Conservation (phyloP, 2,329 filamentous ascomycete species). For the Daldinia sp. region DNA sequence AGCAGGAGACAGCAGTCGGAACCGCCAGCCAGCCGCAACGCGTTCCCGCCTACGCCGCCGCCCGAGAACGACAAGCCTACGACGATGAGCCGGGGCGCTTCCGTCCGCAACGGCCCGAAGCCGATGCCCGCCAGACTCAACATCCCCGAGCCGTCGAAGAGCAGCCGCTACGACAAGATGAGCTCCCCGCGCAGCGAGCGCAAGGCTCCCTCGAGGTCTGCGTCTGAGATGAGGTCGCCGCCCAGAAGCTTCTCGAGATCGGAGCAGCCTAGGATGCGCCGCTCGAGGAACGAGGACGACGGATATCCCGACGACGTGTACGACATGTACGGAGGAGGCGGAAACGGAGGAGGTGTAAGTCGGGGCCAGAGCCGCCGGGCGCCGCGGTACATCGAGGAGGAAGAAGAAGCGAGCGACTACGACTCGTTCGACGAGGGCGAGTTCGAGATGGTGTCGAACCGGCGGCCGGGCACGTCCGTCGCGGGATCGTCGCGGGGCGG, state of each 20-base stretch:
- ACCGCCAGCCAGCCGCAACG: conserved; percentile 79
- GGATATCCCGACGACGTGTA: conserved; percentile 79
- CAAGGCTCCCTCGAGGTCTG: conserved; percentile 53
- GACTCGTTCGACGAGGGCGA: conserved; percentile 81
- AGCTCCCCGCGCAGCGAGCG: conserved; percentile 59
- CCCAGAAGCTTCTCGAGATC: conserved; percentile 61
- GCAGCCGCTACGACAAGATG: conserved; percentile 67
- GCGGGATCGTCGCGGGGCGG: conserved; percentile 64
- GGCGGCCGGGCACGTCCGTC: conserved; percentile 60
- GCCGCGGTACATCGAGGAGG: conserved; percentile 80
- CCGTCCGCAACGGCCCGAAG: conserved; percentile 71
- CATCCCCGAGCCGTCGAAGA: conserved; percentile 67
- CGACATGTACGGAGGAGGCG: conserved; percentile 65
- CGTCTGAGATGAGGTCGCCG: conserved; percentile 61
- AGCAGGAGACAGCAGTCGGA: conserved; percentile 89
- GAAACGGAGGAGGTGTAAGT: not conserved
- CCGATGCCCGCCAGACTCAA: conserved; percentile 73
- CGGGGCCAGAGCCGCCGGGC: conserved; percentile 57
- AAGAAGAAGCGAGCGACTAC: conserved; percentile 79
- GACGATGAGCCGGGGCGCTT: conserved; percentile 65
- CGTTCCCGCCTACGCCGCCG: conserved; percentile 98
- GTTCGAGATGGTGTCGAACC: conserved; percentile 80
- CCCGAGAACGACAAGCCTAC: conserved; percentile 82
- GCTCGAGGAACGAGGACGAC: conserved; percentile 68
- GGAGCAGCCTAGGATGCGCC: conserved; percentile 51